Evolutionary conservation across 2,329 filamentous ascomycete species (phyloP).

Genomic region (Phoma sp.): DNA sequence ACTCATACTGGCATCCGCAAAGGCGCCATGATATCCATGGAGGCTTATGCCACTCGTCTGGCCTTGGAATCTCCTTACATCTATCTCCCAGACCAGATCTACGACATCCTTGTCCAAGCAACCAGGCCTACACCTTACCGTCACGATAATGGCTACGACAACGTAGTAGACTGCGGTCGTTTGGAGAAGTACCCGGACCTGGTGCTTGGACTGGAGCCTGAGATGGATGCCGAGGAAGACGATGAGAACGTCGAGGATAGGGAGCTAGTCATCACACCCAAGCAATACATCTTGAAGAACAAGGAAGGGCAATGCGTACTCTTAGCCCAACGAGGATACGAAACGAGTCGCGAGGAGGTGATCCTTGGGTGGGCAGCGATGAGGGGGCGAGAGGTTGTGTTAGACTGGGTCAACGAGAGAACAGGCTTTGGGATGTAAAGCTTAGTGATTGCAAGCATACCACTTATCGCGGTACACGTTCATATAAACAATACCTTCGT

Average conservation of each 20-base stretch:
- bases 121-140: constrained; percentile 11
- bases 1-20: constrained; percentile 23
- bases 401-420: constrained; percentile 21
- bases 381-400: constrained; percentile 22
- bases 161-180: constrained; percentile 22
- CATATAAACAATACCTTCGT: neutral
- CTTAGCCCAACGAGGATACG: constrained; percentile 13
- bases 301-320: constrained; percentile 22
- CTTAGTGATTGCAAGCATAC: neutral
- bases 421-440: constrained; percentile 19
- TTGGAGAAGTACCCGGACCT: constrained; percentile 23
- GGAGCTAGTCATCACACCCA: constrained; percentile 24
- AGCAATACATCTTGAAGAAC: constrained; percentile 25
- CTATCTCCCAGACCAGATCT: constrained; percentile 19
- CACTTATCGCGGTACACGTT: neutral
- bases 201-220: constrained; percentile 22
- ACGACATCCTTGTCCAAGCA: constrained; percentile 25
- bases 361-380: constrained; percentile 30
- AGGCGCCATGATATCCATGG: constrained; percentile 24
- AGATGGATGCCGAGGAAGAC: constrained; percentile 9
- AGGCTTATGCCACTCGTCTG: constrained; percentile 10
- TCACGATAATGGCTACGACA: neutral
- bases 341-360: constrained; percentile 6
- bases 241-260: neutral
- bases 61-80: constrained; percentile 26